A percentile compares a stretch with the other conserved stretches of the same genome.
These are phyloP conservation scores for Emergomyces africanus DNA, from an alignment of 2,329 filamentous ascomycete genomes.

Conservation along the genomic window DNA sequence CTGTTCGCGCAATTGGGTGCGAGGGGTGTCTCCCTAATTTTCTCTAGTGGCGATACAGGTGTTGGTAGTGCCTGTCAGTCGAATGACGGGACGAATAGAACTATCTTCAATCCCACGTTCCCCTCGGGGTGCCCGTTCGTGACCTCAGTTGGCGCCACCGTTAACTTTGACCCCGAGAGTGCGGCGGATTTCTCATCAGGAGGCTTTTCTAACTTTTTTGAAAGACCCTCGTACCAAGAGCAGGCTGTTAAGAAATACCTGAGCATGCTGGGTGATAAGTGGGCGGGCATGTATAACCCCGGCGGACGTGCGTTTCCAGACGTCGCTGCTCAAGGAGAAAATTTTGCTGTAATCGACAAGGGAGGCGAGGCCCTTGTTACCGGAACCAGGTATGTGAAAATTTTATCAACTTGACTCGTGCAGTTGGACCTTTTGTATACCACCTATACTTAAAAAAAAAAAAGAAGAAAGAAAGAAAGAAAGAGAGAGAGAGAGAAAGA, in stretches of 20 bases:
- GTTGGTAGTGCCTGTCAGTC: slow-evolving; percentile 42
- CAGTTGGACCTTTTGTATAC: background rate
- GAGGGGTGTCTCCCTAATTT: slow-evolving; percentile 55
- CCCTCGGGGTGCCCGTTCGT: slow-evolving; percentile 50
- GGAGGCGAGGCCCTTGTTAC: slow-evolving; percentile 26
- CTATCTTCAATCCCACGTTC: slow-evolving; percentile 42
- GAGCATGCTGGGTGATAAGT: slow-evolving; percentile 24
- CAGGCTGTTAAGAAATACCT: slow-evolving; percentile 34
- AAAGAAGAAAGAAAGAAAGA: background rate
- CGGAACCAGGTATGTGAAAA: slow-evolving; percentile 28
- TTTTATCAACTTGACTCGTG: background rate
- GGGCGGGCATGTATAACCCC: slow-evolving; percentile 35
- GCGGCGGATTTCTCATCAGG: slow-evolving; percentile 39
- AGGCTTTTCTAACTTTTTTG: slow-evolving; percentile 38
- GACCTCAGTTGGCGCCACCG: slow-evolving; percentile 49
- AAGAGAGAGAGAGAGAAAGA: no score
- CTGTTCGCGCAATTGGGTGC: slow-evolving; percentile 52
- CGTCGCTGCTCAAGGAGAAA: slow-evolving; percentile 43
- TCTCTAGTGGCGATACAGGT: slow-evolving; percentile 51
- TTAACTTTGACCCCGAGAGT: slow-evolving; percentile 34
- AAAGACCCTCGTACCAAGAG: slow-evolving; percentile 36
- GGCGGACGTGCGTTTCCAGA: slow-evolving; percentile 50
- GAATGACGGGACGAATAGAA: slow-evolving; percentile 42
- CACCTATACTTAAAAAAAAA: background rate
- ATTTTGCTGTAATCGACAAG: slow-evolving; percentile 29